These are phyloP conservation scores for Massarina eburnea DNA, from an alignment of 2,329 filamentous ascomycete species.

Conservation along the genomic window DNA sequence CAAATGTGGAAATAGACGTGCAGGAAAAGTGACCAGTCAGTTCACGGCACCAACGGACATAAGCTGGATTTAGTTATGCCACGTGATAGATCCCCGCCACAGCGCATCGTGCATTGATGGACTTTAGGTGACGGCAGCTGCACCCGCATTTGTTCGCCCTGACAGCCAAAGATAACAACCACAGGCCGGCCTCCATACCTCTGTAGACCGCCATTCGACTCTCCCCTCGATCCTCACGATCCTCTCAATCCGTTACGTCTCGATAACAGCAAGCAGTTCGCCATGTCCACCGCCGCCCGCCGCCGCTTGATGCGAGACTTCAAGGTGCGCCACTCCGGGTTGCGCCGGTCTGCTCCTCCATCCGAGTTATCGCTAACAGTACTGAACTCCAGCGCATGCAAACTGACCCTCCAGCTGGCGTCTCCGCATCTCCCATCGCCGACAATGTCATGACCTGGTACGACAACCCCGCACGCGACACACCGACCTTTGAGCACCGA, in stretches of 20 bases:
- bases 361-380: conserved; percentile 10
- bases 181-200: no score
- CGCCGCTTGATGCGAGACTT: conserved; percentile 98
- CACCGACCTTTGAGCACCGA: not conserved
- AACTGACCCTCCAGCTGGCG: conserved; percentile 93
- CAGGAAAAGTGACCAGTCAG: not conserved
- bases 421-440: conserved; percentile 92
- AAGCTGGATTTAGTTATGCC: not conserved
- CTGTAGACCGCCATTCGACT: not conserved
- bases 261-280: not conserved
- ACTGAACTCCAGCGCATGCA: conserved; percentile 79
- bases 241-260: not conserved
- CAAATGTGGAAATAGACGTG: not conserved
- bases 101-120: not conserved
- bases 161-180: no score
- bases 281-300: conserved; percentile 90
- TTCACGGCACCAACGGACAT: not conserved
- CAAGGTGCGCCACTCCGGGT: conserved; percentile 67
- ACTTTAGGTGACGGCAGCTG: conserved; percentile 1
- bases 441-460: conserved; percentile 98
- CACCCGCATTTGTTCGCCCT: conserved; percentile 1
- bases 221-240: not conserved
- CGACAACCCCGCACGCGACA: conserved; percentile 40
- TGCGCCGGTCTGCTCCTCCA: conserved; percentile 6
- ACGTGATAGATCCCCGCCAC: conserved; percentile 2